Evolutionary conservation across 2,329 filamentous ascomycete genomes (phyloP), one percentile per base, ranked within the genome.

Genomic region (Dothideomycetes sp.): DNA sequence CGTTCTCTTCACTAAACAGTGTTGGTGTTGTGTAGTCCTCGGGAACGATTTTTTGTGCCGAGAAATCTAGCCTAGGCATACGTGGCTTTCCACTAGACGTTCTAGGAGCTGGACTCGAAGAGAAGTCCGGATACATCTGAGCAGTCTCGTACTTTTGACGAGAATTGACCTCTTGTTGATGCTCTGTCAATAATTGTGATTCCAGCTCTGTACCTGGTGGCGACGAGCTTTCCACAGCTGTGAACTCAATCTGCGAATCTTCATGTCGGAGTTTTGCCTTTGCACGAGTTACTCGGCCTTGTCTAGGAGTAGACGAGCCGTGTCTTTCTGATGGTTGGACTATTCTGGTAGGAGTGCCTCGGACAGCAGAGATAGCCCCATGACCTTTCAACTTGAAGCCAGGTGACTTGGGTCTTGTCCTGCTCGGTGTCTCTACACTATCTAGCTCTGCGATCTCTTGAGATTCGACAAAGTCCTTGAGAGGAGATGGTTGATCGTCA

Each of bases 191-290:
- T 14, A 79, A 61, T 49, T 91, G 85, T 1, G 82, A 85, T 41
- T 84, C 79, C 2, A 70, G 53, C 3, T 54, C 49, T 15, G 57
- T 55, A 1, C 58, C 61, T 11, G 63, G 59, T 4, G 68, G 61
- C 3, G 70, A 63, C 0, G 79, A 75, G 10, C 77, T 75, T 19
- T 74, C 71, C 34, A 89, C 80, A 0, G 76, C 64, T 3, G 80
- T 75, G 52, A 91, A 91, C 32, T 84, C 72, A 18, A 93, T 72
- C 52, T 93, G 86, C 1, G 85, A 93, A 58, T 93, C 74, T 45
- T 94, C 76, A 49, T 94, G 86, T 24, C 82, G 75, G 19, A 79
- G 65, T 43, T 73, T 74, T 14, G 71, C 66, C 34, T 37, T 16
- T 19, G 15, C 11, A 30, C 34, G 16, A n/a, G n/a, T n/a, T 12